A percentile compares a stretch with the other conserved stretches of the same genome.
Evolutionary conservation across 345 rosid genomes (phyloP).

Genomic region (Diplotaxis tenuifolia): DNA sequence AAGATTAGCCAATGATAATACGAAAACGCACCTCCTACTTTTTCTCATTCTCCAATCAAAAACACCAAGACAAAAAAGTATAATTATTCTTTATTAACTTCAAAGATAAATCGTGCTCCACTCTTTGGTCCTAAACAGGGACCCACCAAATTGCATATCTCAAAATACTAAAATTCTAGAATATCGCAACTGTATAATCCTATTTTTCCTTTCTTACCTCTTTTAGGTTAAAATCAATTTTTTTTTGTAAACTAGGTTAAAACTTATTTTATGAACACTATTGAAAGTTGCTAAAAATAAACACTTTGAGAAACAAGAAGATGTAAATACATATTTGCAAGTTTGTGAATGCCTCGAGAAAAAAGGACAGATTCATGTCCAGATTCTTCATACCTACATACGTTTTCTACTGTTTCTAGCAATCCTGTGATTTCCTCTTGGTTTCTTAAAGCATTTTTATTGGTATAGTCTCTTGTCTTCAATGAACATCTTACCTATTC

Average conservation of each 20-base stretch:
- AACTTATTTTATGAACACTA: background rate
- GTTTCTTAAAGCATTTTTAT: background rate
- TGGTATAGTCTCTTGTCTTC: background rate
- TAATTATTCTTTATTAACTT: background rate
- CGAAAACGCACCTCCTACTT: conserved; percentile 49
- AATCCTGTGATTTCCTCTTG: background rate
- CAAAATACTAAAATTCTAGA: background rate
- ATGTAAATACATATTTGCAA: background rate
- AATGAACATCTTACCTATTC: background rate
- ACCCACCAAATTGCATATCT: conserved; percentile 8
- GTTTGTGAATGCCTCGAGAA: background rate
- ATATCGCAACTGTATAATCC: conserved; percentile 12
- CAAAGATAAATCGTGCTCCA: conserved; percentile 37
- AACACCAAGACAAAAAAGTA: background rate
- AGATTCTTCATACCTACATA: background rate
- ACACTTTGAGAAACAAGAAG: background rate
- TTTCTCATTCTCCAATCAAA: conserved; percentile 30
- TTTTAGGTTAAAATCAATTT: conserved; percentile 27
- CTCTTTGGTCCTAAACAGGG: conserved; percentile 24
- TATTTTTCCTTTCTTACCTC: conserved; percentile 31
- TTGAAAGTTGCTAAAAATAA: no score
- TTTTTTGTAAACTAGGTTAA: conserved; percentile 19
- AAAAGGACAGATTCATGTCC: background rate
- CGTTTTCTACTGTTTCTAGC: background rate
- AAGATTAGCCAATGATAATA: conserved; percentile 38